Evolutionary conservation across 345 rosid genomes (phyloP).

Genomic region (Draba incana): DNA sequence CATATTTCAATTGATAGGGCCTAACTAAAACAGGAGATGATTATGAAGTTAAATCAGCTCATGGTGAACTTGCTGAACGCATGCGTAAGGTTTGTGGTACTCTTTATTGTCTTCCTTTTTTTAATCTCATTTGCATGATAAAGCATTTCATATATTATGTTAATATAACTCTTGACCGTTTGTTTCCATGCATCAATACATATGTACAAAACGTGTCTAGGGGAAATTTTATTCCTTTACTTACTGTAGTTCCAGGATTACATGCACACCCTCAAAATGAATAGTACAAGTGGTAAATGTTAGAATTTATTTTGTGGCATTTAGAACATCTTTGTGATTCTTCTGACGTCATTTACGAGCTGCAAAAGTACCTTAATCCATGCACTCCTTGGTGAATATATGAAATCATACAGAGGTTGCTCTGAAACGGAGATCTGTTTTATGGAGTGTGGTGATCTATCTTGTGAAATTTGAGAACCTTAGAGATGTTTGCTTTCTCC

Average conservation of each 20-base stretch:
- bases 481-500: conserved; percentile 27
- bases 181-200: conserved; percentile 7
- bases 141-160: conserved; percentile 8
- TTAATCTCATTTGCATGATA: neutral
- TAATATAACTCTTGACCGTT: conserved; percentile 15
- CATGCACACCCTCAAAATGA: conserved; percentile 20
- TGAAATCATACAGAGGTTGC: conserved; percentile 10
- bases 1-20: conserved; percentile 60
- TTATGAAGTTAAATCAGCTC: conserved; percentile 94
- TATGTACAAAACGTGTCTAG: conserved; percentile 6
- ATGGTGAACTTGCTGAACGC: conserved; percentile 97
- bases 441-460: conserved; percentile 14
- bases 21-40: conserved; percentile 94
- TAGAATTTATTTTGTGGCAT: conserved; percentile 9
- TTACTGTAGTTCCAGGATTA: conserved; percentile 19
- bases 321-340: conserved; percentile 19
- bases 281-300: conserved; percentile 3
- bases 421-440: conserved; percentile 13
- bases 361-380: conserved; percentile 9
- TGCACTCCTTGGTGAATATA: conserved; percentile 19
- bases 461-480: conserved; percentile 29
- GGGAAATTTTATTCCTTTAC: neutral
- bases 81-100: conserved; percentile 85
- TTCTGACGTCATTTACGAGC: neutral
- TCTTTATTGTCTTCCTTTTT: neutral